Evolutionary conservation across 2,329 filamentous ascomycete species (phyloP).

Genomic region (Endothia cerciana): DNA sequence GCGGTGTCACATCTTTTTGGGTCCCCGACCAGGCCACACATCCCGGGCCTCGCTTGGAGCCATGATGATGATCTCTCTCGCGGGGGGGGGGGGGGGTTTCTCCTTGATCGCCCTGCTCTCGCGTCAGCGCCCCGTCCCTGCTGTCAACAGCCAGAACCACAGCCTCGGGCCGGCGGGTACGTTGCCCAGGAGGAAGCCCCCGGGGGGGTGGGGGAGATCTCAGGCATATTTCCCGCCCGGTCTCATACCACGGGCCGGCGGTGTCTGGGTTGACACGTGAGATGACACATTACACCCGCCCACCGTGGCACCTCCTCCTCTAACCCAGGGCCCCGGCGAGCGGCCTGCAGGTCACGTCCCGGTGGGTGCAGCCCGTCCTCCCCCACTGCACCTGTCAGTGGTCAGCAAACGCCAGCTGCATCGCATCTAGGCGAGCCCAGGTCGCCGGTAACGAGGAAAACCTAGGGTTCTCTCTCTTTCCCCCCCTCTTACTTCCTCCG

Average conservation of each 20-base stretch:
- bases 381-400: neutral
- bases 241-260: neutral
- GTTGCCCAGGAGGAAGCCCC: neutral
- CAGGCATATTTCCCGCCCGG: neutral
- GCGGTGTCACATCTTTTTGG: neutral
- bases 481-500: neutral
- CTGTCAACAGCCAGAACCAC: neutral
- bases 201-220: too few species aligned
- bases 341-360: too few species aligned
- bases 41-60: too few species aligned
- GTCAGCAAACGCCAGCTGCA: neutral
- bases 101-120: too few species aligned
- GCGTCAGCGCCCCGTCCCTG: neutral
- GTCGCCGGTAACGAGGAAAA: too few species aligned
- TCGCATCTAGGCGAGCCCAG: too few species aligned
- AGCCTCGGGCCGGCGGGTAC: conserved; percentile 1
- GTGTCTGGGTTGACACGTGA: neutral
- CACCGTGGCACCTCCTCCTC: neutral
- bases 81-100: too few species aligned
- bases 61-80: too few species aligned
- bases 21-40: neutral
- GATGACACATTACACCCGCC: neutral
- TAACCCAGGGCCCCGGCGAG: too few species aligned
- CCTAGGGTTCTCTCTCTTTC: neutral
- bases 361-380: neutral